Percentiles rank a stretch among this genome's conserved stretches.
These are phyloP conservation scores for Colletotrichum magnum DNA, from an alignment of 2,329 filamentous ascomycete species.

Conservation along the genomic window DNA sequence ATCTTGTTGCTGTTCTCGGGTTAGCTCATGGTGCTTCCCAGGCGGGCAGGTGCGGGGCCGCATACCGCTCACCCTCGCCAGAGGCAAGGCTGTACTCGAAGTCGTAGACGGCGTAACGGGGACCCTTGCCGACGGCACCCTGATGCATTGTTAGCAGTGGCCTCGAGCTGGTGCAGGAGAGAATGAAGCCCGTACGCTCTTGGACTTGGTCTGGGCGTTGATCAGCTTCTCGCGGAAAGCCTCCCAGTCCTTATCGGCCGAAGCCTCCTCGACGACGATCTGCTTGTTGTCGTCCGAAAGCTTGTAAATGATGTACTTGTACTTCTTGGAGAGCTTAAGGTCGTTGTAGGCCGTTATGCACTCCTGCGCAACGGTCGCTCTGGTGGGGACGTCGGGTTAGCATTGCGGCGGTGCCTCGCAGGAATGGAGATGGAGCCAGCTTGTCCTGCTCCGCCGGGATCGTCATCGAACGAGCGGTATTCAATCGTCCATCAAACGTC, in stretches of 20 bases:
- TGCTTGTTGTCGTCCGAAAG: conserved; percentile 86
- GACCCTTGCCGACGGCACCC: conserved; percentile 75
- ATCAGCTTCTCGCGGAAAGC: conserved; percentile 83
- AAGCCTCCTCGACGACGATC: conserved; percentile 84
- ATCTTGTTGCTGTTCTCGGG: conserved; percentile 76
- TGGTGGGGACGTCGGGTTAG: conserved; percentile 52
- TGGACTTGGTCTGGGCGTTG: conserved; percentile 80
- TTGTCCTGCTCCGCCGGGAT: conserved; percentile 38
- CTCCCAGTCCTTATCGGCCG: conserved; percentile 77
- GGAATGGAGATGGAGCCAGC: conserved; percentile 34
- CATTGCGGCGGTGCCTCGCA: conserved; percentile 31
- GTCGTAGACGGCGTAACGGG: conserved; percentile 88
- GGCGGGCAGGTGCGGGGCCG: conserved; percentile 36
- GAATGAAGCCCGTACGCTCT: conserved; percentile 64
- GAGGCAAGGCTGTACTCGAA: conserved; percentile 81
- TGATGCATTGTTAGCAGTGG: conserved; percentile 47
- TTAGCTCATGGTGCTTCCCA: conserved; percentile 42
- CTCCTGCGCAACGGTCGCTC: conserved; percentile 80
- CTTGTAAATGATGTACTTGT: conserved; percentile 92
- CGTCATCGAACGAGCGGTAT: conserved; percentile 36
- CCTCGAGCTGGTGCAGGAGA: conserved; percentile 21
- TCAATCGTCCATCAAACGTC: conserved; percentile 28
- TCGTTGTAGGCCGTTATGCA: conserved; percentile 83
- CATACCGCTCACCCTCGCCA: conserved; percentile 80
- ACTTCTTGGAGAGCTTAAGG: conserved; percentile 84